Conservation (phyloP, 768 basidiomycete genomes). For the Tulasnella sp. region DNA sequence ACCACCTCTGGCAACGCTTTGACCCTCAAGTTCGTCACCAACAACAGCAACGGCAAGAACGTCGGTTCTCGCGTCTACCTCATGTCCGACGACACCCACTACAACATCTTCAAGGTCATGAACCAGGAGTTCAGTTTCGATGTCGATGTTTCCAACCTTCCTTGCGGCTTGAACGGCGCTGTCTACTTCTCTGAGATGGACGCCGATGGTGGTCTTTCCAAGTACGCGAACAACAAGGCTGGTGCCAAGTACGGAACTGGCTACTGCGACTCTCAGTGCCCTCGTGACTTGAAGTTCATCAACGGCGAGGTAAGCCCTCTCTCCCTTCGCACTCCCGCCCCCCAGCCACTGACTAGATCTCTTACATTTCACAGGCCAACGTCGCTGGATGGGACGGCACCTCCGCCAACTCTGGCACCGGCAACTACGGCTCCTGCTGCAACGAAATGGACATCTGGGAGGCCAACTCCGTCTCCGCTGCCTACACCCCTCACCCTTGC, state of each 20-base stretch:
- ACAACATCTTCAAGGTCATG: constrained; percentile 49
- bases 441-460: constrained; percentile 61
- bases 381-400: constrained; percentile 42
- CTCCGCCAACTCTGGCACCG: constrained; percentile 45
- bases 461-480: constrained; percentile 49
- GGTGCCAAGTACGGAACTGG: constrained; percentile 62
- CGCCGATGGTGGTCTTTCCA: constrained; percentile 50
- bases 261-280: constrained; percentile 62
- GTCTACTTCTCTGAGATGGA: constrained; percentile 61
- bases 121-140: constrained; percentile 60
- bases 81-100: constrained; percentile 41
- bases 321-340: neutral
- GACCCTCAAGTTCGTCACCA: constrained; percentile 27
- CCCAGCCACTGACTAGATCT: neutral
- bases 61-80: constrained; percentile 42
- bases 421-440: constrained; percentile 50
- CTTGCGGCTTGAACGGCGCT: constrained; percentile 59
- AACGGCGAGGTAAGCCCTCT: constrained; percentile 45
- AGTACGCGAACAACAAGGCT: constrained; percentile 50
- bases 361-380: constrained; percentile 43
- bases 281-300: constrained; percentile 58
- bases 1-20: constrained; percentile 27
- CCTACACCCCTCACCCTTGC: constrained; percentile 54
- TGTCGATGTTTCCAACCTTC: constrained; percentile 55
- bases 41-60: neutral